Evolutionary conservation across 768 basidiomycete species (phyloP), one percentile per base, ranked within the genome.

Genomic region (Pleurotus citrinopileatus): DNA sequence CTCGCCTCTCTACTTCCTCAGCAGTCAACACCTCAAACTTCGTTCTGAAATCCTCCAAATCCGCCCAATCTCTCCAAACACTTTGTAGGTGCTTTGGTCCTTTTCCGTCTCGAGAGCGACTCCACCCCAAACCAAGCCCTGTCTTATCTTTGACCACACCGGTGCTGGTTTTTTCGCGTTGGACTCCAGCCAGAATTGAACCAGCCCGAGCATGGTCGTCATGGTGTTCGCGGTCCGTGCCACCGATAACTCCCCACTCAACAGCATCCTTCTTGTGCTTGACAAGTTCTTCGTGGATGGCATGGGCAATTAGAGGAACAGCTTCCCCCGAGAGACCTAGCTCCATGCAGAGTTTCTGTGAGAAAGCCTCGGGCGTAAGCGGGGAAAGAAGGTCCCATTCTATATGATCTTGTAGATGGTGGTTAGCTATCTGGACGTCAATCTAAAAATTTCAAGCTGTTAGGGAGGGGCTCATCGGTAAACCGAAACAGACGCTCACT

Each of bases 341-440:
- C 58, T 98, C 97, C 20, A 77, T 67, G 62, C 91, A 93, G 28
- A 98, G 86, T 46, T 81, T 84, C 34, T 73, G 70, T 0, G 96
- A 82, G 62, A 98, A 98, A 1, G 73, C 77, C 65, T 96, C 89
- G 1, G 96, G 96, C 0, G 93, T 95, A 32, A 98, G 78, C 3
- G 89, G 81, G 3, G 95, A 96, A 42, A 91, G 82, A n/a, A 98
- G 80, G 69, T 99, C 96, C 96, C 96, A 99, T 70, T 99, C 97
- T 60, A 99, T 94, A 64, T 94, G 91, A 71, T 99, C 97, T 54
- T 90, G 76, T 1, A 99, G 78, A 67, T 96, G 93, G 65, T 94
- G 79, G 43, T 87, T 90, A 20, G 87, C 91, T 64, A 99, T 89
- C 68, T 99, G 97, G 22, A 98, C 93, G 71, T 99, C 97, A 65